A percentile compares a stretch with the other conserved stretches of the same genome.
Conservation (phyloP, 129 eudicot genomes). For the Lactuca sativa region DNA sequence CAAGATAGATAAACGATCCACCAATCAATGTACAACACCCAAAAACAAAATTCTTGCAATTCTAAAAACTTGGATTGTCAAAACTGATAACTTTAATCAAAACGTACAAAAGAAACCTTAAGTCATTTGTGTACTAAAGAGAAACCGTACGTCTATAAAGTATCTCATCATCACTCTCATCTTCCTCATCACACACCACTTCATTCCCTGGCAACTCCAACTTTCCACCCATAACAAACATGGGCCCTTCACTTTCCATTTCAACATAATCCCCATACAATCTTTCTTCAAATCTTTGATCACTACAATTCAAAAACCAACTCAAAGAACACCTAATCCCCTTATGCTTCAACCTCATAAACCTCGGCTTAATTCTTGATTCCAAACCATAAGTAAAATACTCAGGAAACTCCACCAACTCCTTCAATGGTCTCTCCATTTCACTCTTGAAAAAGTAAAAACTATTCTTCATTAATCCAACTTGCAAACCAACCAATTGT, state of each 20-base stretch:
- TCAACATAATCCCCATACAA: constrained; percentile 53
- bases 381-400: constrained; percentile 69
- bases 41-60: not conserved
- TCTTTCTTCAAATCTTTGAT: constrained; percentile 74
- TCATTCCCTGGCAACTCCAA: constrained; percentile 56
- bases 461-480: constrained; percentile 66
- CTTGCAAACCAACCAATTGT: constrained; percentile 52
- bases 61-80: constrained; percentile 9
- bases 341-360: constrained; percentile 52
- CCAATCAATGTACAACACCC: not conserved
- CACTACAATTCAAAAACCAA: constrained; percentile 63
- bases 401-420: constrained; percentile 71
- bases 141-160: constrained; percentile 72
- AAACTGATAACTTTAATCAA: constrained; percentile 18
- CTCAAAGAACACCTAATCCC: constrained; percentile 57
- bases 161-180: constrained; percentile 71
- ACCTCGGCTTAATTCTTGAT: constrained; percentile 67
- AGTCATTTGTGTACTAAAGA: constrained; percentile 34
- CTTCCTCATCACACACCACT: constrained; percentile 54
- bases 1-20: not conserved
- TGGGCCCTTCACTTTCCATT: constrained; percentile 53
- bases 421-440: constrained; percentile 62
- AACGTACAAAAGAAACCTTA: constrained; percentile 2
- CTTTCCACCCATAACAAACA: constrained; percentile 66
- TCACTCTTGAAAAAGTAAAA: constrained; percentile 68